phyloP scores from a whole-genome alignment of 352 stramenopile genomes.

The Globisporangium spiculum region DNA sequence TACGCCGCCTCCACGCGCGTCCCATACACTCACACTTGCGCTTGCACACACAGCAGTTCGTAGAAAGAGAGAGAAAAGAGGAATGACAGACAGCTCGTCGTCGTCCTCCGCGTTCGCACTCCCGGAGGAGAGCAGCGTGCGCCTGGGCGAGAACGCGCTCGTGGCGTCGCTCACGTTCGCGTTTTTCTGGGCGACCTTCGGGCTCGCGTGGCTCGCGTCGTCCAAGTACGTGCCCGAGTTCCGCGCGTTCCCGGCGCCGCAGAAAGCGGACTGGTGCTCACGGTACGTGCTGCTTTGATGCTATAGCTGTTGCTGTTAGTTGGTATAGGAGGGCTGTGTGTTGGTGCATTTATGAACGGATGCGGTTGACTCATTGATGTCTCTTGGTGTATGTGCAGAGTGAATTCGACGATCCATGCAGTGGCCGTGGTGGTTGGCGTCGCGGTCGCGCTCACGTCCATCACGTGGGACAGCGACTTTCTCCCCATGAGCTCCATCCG shows the following conservation, averaged over 20 bases:
- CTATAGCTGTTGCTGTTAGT: neutral
- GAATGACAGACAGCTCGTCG: constrained; percentile 9
- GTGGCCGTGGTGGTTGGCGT: constrained; percentile 63
- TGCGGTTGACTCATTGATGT: neutral
- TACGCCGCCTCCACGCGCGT: neutral
- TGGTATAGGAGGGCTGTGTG: neutral
- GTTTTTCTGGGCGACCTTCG: constrained; percentile 72
- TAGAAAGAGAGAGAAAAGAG: neutral
- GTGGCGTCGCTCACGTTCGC: constrained; percentile 56
- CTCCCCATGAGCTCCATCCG: constrained; percentile 74
- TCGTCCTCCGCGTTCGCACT: constrained; percentile 31
- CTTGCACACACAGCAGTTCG: neutral
- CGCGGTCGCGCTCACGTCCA: constrained; percentile 56
- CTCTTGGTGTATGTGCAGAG: constrained; percentile 26
- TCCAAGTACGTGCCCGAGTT: constrained; percentile 61
- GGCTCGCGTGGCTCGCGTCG: constrained; percentile 55
- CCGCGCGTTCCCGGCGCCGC: constrained; percentile 45
- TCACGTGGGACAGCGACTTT: constrained; percentile 58
- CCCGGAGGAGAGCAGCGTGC: constrained; percentile 58
- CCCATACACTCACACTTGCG: neutral
- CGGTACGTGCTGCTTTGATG: constrained; percentile 32
- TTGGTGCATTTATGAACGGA: neutral
- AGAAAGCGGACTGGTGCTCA: constrained; percentile 83
- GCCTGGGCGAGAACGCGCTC: constrained; percentile 57
- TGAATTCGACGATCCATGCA: constrained; percentile 81